These are phyloP conservation scores for Metschnikowia matae DNA, from an alignment of 805 yeast species.

Conservation along the genomic window DNA sequence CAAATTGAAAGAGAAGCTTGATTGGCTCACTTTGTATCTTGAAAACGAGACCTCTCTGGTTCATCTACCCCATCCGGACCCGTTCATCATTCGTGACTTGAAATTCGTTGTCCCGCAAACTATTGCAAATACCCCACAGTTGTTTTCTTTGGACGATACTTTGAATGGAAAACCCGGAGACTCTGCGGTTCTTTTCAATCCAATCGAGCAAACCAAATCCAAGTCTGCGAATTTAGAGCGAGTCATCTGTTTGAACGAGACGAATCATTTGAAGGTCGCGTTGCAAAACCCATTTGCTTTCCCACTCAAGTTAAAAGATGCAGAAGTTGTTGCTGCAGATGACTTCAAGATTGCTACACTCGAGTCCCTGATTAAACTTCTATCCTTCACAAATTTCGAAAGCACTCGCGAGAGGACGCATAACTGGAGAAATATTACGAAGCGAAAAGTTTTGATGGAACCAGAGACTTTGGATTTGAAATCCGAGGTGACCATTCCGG, in stretches of 20 bases:
- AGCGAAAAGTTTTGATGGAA: neutral
- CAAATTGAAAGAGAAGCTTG: slow-evolving; percentile 32
- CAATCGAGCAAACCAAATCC: slow-evolving; percentile 29
- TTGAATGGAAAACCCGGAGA: neutral
- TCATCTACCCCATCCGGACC: slow-evolving; percentile 65
- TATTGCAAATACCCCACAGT: slow-evolving; percentile 3
- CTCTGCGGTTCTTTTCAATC: slow-evolving; percentile 44
- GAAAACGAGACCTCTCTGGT: slow-evolving; percentile 24
- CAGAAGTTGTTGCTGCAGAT: slow-evolving; percentile 37
- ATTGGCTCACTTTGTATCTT: slow-evolving; percentile 18
- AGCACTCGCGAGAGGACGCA: neutral
- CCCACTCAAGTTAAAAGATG: slow-evolving; percentile 55
- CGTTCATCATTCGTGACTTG: slow-evolving; percentile 53
- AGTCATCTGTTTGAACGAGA: slow-evolving; percentile 44
- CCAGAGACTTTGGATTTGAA: neutral
- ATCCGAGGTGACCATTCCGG: slow-evolving; percentile 21
- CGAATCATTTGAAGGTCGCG: slow-evolving; percentile 50
- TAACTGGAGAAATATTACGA: slow-evolving; percentile 4
- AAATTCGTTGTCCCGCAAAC: slow-evolving; percentile 20
- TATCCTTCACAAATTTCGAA: neutral
- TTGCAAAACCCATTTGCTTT: slow-evolving; percentile 80
- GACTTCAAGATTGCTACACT: slow-evolving; percentile 26
- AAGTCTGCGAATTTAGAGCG: slow-evolving; percentile 46
- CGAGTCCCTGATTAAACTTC: neutral
- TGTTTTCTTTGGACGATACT: slow-evolving; percentile 5